Base-by-base conservation (phyloP, 495 filamentous ascomycete species). In the Darksidea phi region DNA sequence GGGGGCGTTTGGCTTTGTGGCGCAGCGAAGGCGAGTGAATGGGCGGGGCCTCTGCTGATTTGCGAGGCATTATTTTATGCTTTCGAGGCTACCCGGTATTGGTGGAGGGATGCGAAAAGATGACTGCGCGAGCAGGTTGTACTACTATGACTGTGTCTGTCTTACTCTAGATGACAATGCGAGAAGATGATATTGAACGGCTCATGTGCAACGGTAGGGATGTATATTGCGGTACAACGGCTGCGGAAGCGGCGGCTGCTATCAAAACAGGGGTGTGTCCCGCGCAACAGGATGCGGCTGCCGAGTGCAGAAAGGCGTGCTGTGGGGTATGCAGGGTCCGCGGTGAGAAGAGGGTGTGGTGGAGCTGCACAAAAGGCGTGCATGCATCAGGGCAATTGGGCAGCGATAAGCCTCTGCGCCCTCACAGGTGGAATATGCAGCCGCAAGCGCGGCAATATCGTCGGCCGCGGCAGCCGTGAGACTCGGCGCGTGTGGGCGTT, bases 271-370 rank as follows among this genome's bases (percentile, higher is more conserved):
- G 11, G 52, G 13, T 21, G 12, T 32, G 10, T 21, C 41, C 24
- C 17, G 36, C 32, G 23, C 1, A 17, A 32, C 38, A 56, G 52
- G 59, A 62, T 20, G 23, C 3, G 11, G 2, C 42, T 25, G n/a
- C 59, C 46, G 0, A 23, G 50, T 32, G 24, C 2, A 46, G 59
- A 10, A 23, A 57, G 28, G 53, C 43, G 45, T 13, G 2, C 45
- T 63, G 60, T 63, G 60, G 60, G 60, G 60, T 63, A 62, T 50
- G 53, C 60, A 53, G 54, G 57, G 15, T n/a, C n/a, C 25, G 42
- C 6, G 20, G 17, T 6, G 42, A 25, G 17, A n/a, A 12, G 46
- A 20, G 2, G 58, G 49, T 36, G 57, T 34, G 38, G 57, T 61
- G 34, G 18, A 48, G 49, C 57, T 60, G 58, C 48, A 61, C 41